Evolutionary conservation across 768 basidiomycete species (phyloP).

Genomic region (Phaffia tasmanica): DNA sequence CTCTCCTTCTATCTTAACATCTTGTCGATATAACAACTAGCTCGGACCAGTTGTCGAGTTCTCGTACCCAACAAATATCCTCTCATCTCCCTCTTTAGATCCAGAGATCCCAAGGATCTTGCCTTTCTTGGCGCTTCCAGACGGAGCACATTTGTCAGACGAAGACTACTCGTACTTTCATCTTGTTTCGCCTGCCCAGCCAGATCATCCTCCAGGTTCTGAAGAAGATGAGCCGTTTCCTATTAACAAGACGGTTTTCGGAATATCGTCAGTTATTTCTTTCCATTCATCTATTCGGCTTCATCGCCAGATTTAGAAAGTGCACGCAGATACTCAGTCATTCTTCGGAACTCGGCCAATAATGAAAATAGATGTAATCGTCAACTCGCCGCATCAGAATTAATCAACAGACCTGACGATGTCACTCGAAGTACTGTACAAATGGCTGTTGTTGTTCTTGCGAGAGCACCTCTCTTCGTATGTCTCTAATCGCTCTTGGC

Average conservation of each 20-base stretch:
- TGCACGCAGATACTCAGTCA: conserved; percentile 11
- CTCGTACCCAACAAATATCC: conserved; percentile 35
- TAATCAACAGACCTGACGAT: conserved; percentile 64
- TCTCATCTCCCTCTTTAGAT: conserved; percentile 54
- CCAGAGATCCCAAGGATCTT: conserved; percentile 73
- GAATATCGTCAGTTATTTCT: conserved; percentile 64
- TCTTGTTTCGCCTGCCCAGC: conserved; percentile 6
- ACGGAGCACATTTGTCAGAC: conserved; percentile 85
- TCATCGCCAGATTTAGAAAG: conserved; percentile 1
- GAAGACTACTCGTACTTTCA: conserved; percentile 93
- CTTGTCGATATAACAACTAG: conserved; percentile 45
- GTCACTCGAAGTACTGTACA: conserved; percentile 94
- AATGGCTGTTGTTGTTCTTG: conserved; percentile 91
- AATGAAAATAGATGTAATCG: conserved; percentile 64
- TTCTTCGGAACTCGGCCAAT: background rate
- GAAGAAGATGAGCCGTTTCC: conserved; percentile 42
- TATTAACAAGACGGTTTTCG: conserved; percentile 71
- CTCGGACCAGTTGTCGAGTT: conserved; percentile 83
- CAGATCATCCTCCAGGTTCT: conserved; percentile 23
- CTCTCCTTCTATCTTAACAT: background rate
- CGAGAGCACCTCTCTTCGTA: conserved; percentile 43
- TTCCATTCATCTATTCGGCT: background rate
- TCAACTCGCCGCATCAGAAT: conserved; percentile 68
- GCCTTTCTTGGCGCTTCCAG: conserved; percentile 91
- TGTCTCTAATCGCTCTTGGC: conserved; percentile 7